Evolutionary conservation across 352 stramenopile genomes (phyloP), one percentile per base, ranked within the genome.

Genomic region (Hyphochytrium catenoides): DNA sequence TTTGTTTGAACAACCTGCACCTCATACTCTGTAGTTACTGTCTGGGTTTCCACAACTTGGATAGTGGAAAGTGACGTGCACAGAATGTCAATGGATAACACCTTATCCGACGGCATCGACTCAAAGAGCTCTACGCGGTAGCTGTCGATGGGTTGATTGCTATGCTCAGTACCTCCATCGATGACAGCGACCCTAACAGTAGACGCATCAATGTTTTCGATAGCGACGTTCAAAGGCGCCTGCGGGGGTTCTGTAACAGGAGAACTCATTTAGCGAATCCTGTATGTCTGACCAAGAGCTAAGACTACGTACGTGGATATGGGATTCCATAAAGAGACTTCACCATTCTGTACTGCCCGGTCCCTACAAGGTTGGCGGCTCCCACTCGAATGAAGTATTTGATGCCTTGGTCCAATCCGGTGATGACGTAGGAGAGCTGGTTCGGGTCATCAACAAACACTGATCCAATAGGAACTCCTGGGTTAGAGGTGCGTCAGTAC

Each of bases 321-420:
- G n/a, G n/a, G n/a, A n/a, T n/a, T n/a, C n/a, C n/a, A n/a, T n/a
- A n/a, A n/a, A n/a, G n/a, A n/a, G n/a, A n/a, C n/a, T n/a, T n/a
- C n/a, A 79, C 73, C 8, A 87, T 56, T 0, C 68, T 46, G 1
- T 47, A 41, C 1, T 43, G 36, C 2, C 87, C 77, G 3, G 50
- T 31, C 6, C 85, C 85, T 12, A 82, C 53, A 7, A 62, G 52
- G 41, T 95, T 95, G 17, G 81, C 74, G 17, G 84, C 84, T 4
- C 64, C 75, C 15, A 95, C 83, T 9, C 78, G 64, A 36, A 95
- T 77, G 48, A 89, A 95, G 43, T 94, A 95, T 8, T 74, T 60
- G 4, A 95, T 74, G 20, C 90, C 90, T 34, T 93, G 69, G 26
- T 93, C 74, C 1, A 96, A 56, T 8, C 74, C 57, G 19, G 62